Base-by-base conservation (phyloP, 2,329 filamentous ascomycete genomes). In the Aspergillus quadrilineatus region DNA sequence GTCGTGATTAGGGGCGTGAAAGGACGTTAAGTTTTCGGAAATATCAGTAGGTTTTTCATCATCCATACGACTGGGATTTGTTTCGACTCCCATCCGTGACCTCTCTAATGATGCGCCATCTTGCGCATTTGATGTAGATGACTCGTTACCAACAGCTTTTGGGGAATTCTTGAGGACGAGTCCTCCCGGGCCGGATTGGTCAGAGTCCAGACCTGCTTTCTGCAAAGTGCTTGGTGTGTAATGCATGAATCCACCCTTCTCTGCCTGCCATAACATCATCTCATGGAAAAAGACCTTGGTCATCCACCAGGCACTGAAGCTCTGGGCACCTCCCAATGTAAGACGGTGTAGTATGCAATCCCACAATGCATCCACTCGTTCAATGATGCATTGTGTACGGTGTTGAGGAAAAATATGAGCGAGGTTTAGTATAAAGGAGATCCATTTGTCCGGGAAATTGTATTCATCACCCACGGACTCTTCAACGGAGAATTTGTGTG, bases 211-310 rank as follows among this genome's bases (percentile, higher is more conserved):
- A 1, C 55, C 60, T 17, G 67, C 62, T 42, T 61, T 66, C 45
- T 69, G 70, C 48, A 73, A 57, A 26, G 69, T 68, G 43, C 65
- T 68, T 1, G 75, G 75, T 2, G 73, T 72, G 59, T 80, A 79
- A 32, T 80, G 80, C 78, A 97, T 86, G 69, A 97, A 97, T 0
- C 93, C 93, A 50, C 92, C 93, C 65, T 92, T 87, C 67, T 95
- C 91, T 0, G 90, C 91, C 63, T 96, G 80, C 82, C 95, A 97
- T 56, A 89, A 82, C 49, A 92, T 85, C 90, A 96, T 95, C 76
- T 97, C 93, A 68, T 97, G 92, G 51, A 97, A 84, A 81, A 93
- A 97, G 56, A 93, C 92, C 72, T 97, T 96, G 3, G 92, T 92
- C 56, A 97, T 89, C 77, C 77, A 79, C 77, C 77, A 79, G 5